Base-by-base conservation (phyloP, 129 eudicot species). In the Tanacetum coccineum region DNA sequence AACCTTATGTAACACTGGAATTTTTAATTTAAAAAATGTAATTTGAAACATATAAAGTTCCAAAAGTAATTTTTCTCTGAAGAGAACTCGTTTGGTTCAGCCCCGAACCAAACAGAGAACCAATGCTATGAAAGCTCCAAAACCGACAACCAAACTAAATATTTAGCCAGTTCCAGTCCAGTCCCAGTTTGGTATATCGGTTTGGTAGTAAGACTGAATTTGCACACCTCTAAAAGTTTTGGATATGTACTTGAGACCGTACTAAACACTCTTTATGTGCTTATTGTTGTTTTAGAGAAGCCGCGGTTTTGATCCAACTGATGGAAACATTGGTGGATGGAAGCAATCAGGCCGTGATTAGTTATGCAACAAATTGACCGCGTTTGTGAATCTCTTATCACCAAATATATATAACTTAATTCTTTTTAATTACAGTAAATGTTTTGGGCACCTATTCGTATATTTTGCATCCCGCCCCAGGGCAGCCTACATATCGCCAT, bases 321-420 rank as follows among this genome's bases (percentile, higher is more conserved):
- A 77, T 17, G 81, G 56, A 67, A 74, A 70, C 61, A 36, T 72
- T 46, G 25, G 25, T 22, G 25, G 96, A 59, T 88, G 91, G 91
- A 75, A 74, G 67, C 70, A 80, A 78, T 85, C 96, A n/a, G 66
- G 79, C 15, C 59, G 12, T 32, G 83, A 82, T 59, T 81, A 52
- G 66, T 67, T 51, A 39, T 49, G 15, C 19, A 28, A 3, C 59
- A 21, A 56, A 57, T 10, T n/a, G 25, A n/a, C 4, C 28, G 22
- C 11, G 6, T 18, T 65, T 42, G 53, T 14, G 60, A 36, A 74
- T 73, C 12, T 56, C 64, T 13, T 9, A 53, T 53, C 49, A 17
- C 17, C 45, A 22, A 4, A 45, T 3, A 70, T 59, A 49, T 49
- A 15, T 42, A 45, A 21, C 13, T 57, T 4, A 0, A 22, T 44